Percentiles rank a stretch among this genome's conserved stretches.
Conservation (phyloP, 2,329 filamentous ascomycete species). For the Ascochyta lentis region DNA sequence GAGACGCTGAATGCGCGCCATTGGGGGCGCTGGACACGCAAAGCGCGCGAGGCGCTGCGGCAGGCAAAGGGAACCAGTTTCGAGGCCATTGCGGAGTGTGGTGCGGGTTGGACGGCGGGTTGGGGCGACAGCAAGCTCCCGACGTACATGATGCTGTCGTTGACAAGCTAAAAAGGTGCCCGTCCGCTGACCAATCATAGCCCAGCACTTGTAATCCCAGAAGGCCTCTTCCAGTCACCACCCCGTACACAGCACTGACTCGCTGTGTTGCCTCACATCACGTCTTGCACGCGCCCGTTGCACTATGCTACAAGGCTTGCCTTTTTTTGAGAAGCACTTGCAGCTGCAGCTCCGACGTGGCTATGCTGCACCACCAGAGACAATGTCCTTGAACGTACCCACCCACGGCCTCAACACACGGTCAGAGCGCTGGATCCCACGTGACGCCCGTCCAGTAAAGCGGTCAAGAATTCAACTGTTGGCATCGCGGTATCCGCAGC, state of each 20-base stretch:
- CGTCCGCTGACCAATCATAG: conserved; percentile 23
- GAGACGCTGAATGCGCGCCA: conserved; percentile 75
- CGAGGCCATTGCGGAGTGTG: conserved; percentile 72
- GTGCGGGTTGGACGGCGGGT: conserved; percentile 26
- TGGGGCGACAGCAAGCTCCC: no score
- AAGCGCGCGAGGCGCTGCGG: conserved; percentile 71
- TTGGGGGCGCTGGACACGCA: conserved; percentile 69
- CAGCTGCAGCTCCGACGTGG: not conserved
- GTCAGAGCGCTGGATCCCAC: not conserved
- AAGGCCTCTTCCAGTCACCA: not conserved
- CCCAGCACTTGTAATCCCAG: conserved; percentile 19
- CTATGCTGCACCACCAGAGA: not conserved
- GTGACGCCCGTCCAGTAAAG: conserved; percentile 1
- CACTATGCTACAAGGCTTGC: not conserved
- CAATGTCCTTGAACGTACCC: not conserved
- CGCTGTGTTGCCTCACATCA: not conserved
- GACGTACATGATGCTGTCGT: conserved; percentile 19
- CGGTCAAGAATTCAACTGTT: conserved; percentile 12
- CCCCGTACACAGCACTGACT: not conserved
- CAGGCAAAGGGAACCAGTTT: conserved; percentile 77
- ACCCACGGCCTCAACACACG: conserved; percentile 3
- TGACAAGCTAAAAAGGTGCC: not conserved
- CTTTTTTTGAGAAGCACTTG: not conserved
- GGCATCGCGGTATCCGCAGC: conserved; percentile 14
- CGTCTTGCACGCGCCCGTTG: not conserved